Evolutionary conservation across 352 stramenopile genomes (phyloP), one percentile per base, ranked within the genome.

Genomic region (Halophytophthora batemanensis): DNA sequence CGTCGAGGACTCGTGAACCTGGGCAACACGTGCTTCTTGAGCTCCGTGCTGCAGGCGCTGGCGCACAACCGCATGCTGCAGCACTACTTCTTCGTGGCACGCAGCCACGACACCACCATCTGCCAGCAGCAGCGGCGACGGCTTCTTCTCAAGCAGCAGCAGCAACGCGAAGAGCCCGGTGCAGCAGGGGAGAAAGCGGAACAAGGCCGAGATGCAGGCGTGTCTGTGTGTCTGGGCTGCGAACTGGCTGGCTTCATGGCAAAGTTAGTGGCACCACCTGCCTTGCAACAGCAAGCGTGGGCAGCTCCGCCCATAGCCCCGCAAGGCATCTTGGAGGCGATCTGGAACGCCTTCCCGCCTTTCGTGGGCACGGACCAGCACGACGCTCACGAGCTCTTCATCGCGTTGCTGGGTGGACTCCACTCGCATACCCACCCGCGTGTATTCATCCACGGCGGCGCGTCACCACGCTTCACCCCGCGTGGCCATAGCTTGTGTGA

Each of bases 1-100:
- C 61, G 61, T 23, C 68, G 80, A 23, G 83, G 83, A 39, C 63
- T 93, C 25, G 74, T 88, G 29, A 93, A 93, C 60, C 85, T 93
- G 74, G 83, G 83, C 31, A 93, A 90, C 54, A 89, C 83, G 40
- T 91, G 83, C 75, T 93, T 82, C 41, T 82, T 93, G 78, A 91
- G 87, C 59, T 74, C 73, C 1, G 81, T 91, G 44, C 58, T 93
- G 35, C 83, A 93, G 58, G 64, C 73, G 13, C 60, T 90, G 40
- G 71, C 68, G 15, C 77, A 87, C 65, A 92, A 87, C 35, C 74
- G 68, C 17, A 70, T 92, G 53, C 46, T 88, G 8, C 76, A 85
- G 47, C 64, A 87, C 62, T 81, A 86, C 29, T 90, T 87, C 51
- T 80, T 90, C 21, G 61, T 87, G 23, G 61, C 71, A 2, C 77